Percentiles rank a stretch among this genome's conserved stretches.
Conservation (phyloP, 352 stramenopile species). For the Phytopythium helicoides region DNA sequence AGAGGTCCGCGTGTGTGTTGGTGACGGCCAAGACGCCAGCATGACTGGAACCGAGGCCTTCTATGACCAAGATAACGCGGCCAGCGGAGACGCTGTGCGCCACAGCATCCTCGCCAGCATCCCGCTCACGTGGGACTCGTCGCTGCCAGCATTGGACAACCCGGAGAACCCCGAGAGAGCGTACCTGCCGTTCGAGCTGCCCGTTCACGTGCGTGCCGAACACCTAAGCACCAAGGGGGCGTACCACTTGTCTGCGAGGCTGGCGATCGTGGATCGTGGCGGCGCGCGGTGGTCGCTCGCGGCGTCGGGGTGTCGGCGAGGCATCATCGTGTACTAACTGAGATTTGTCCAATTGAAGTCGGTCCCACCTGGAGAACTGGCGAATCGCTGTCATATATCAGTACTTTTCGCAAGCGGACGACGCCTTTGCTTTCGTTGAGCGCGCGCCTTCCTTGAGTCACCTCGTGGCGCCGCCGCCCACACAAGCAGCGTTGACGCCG, state of each 20-base stretch:
- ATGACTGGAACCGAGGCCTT: not conserved
- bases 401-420: too few species aligned
- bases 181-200: constrained; percentile 37
- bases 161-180: constrained; percentile 8
- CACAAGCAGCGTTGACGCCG: not conserved
- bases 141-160: constrained; percentile 2
- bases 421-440: too few species aligned
- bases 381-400: too few species aligned
- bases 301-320: constrained; percentile 36
- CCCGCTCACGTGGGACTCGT: constrained; percentile 25
- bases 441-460: too few species aligned
- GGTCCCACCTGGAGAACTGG: not conserved
- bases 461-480: not conserved
- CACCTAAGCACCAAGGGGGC: constrained; percentile 41
- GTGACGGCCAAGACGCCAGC: constrained; percentile 3
- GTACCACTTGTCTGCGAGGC: constrained; percentile 32
- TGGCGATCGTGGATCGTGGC: constrained; percentile 26
- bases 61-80: not conserved
- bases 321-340: constrained; percentile 60
- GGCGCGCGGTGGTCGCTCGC: constrained; percentile 30
- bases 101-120: constrained; percentile 21
- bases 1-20: constrained; percentile 32
- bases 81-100: constrained; percentile 8
- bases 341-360: too few species aligned
- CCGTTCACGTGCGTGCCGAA: constrained; percentile 35